These are phyloP conservation scores for Penicillium manginii DNA, from an alignment of 495 filamentous ascomycete species.

Conservation along the genomic window DNA sequence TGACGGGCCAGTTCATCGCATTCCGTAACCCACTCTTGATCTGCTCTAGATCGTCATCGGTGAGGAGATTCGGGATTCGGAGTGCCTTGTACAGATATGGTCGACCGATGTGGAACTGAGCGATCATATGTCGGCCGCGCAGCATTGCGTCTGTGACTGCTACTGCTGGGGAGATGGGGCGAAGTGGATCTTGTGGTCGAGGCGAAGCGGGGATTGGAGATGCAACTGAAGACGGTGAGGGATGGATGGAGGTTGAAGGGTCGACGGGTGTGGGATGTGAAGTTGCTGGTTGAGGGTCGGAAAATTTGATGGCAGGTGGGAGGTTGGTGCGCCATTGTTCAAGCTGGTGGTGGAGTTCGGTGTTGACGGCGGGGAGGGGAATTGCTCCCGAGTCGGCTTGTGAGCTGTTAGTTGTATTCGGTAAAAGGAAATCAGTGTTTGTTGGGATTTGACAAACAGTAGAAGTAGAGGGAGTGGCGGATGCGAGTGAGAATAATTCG, in stretches of 20 bases:
- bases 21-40: slow-evolving; percentile 46
- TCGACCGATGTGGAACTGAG: slow-evolving; percentile 53
- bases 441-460: slow-evolving; percentile 35
- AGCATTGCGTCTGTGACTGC: slow-evolving; percentile 54
- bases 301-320: slow-evolving; percentile 45
- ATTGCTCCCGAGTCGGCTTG: slow-evolving; percentile 50
- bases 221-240: slow-evolving; percentile 28
- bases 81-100: slow-evolving; percentile 55
- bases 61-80: slow-evolving; percentile 40
- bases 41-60: slow-evolving; percentile 51
- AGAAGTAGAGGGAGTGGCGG: slow-evolving; percentile 52
- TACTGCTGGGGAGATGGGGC: slow-evolving; percentile 40
- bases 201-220: slow-evolving; percentile 31
- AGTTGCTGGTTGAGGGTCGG: slow-evolving; percentile 27
- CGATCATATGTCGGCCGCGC: slow-evolving; percentile 47
- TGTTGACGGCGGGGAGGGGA: slow-evolving; percentile 48
- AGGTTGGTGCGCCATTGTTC: slow-evolving; percentile 53
- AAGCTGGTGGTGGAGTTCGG: slow-evolving; percentile 51
- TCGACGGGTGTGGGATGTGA: slow-evolving; percentile 21
- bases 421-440: background rate
- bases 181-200: slow-evolving; percentile 24
- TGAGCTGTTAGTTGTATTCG: slow-evolving; percentile 3
- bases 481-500: slow-evolving; percentile 54
- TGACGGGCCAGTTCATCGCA: slow-evolving; percentile 52
- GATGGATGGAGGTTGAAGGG: slow-evolving; percentile 17